A percentile compares a stretch with the other conserved stretches of the same genome.
phyloP scores from a whole-genome alignment of 768 basidiomycete species.

The Amanita rimosa region DNA sequence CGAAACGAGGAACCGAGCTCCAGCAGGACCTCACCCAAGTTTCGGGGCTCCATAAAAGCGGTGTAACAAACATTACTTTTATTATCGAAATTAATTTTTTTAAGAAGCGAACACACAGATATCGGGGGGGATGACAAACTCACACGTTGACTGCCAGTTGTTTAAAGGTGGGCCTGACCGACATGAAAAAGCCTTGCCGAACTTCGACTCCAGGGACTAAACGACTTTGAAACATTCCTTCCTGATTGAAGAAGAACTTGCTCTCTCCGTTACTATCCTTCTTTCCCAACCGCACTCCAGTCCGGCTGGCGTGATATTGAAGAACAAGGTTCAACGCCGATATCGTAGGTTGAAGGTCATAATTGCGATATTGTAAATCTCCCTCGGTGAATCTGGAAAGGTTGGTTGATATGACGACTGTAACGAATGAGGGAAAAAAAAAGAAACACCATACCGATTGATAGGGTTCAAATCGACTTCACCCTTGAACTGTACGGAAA shows the following conservation, averaged over 20 bases:
- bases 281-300: slow-evolving; percentile 41
- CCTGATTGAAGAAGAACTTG: slow-evolving; percentile 41
- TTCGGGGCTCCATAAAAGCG: slow-evolving; percentile 47
- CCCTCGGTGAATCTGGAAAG: slow-evolving; percentile 48
- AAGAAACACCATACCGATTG: background rate
- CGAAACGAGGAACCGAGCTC: slow-evolving; percentile 30
- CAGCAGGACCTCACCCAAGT: slow-evolving; percentile 46
- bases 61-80: slow-evolving; percentile 42
- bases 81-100: background rate
- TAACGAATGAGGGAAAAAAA: background rate
- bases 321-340: slow-evolving; percentile 51
- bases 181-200: slow-evolving; percentile 36
- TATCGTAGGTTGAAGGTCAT: slow-evolving; percentile 38
- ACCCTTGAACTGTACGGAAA: slow-evolving; percentile 10
- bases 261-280: slow-evolving; percentile 14
- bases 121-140: slow-evolving; percentile 8
- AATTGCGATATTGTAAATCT: slow-evolving; percentile 25
- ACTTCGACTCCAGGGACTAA: slow-evolving; percentile 27
- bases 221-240: slow-evolving; percentile 10
- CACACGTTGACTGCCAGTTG: slow-evolving; percentile 46
- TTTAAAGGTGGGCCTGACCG: slow-evolving; percentile 35
- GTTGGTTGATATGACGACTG: background rate
- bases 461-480: background rate
- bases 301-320: slow-evolving; percentile 32
- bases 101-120: background rate